Base-by-base conservation (phyloP, 371 early-diverging fungal species). In the Synchytrium microbalum region DNA sequence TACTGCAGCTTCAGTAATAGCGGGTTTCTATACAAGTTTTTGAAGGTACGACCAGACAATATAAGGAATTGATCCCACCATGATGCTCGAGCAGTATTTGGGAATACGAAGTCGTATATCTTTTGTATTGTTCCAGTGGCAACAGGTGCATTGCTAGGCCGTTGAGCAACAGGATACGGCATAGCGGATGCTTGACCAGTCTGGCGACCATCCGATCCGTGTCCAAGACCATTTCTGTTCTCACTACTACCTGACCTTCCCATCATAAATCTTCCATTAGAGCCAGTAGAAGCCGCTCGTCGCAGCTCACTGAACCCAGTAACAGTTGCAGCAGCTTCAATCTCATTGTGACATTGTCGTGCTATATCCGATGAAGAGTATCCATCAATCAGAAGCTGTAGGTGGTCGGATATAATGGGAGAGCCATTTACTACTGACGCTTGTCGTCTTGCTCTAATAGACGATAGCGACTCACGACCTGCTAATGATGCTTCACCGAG, bases 1-100 rank as follows among this genome's bases (percentile, higher is more conserved):
- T 90, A 92, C 74, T 94, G 92, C 59, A 87, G 79, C 62, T 87
- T 80, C 84, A 94, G 86, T 46, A 92, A 73, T 73, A 87, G 82
- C 1, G 92, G 92, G 62, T 92, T 92, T 14, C 95, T 84, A 67
- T 91, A 92, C 8, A 95, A 75, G 67, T 93, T 90, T 66, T 87
- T 88, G 74, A 95, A 86, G 2, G 93, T 89, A 32, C 95, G 79
- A 14, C 85, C 82, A 23, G 88, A 84, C 31, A 95, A 72, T 26
- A 95, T 90, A 38, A 69, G 77, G 73, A 92, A 92, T 65, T 95
- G 95, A 2, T 84, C 84, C 61, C 77, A 76, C 64, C 82, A 79
- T 0, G 87, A 79, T 3, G 89, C 85, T 1, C 90, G 83, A 38
- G 46, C 19, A 10, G 46, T 38, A 19, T 38, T 38, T 10, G 46